Evolutionary conservation across 2,329 filamentous ascomycete genomes (phyloP).

Genomic region (Colletotrichum sp.): DNA sequence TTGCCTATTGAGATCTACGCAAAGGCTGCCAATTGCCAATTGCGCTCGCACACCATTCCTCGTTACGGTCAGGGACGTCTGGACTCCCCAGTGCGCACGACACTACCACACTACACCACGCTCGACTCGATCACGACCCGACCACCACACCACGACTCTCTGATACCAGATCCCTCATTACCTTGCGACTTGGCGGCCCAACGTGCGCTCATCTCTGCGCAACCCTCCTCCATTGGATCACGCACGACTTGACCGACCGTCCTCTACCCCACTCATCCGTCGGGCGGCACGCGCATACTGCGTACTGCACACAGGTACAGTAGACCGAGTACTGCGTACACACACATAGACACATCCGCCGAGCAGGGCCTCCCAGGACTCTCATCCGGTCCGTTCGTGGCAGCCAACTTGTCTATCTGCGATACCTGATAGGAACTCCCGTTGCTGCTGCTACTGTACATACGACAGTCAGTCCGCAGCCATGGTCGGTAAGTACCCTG

Average conservation of each 20-base stretch:
- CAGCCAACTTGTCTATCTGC: not conserved
- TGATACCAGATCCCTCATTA: slow-evolving; percentile 14
- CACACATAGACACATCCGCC: not conserved
- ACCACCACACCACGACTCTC: not conserved
- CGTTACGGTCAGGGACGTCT: not conserved
- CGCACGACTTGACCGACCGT: slow-evolving; percentile 11
- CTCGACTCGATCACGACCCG: not conserved
- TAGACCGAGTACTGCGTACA: not conserved
- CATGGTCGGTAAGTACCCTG: slow-evolving; percentile 23
- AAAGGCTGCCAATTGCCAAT: slow-evolving; percentile 9
- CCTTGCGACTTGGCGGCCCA: slow-evolving; percentile 17
- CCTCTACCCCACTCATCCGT: slow-evolving; percentile 12
- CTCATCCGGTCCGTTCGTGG: not conserved
- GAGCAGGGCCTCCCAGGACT: not conserved
- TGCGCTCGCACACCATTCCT: slow-evolving; percentile 16
- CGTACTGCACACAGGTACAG: not conserved
- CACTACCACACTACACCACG: not conserved
- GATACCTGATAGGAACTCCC: not conserved
- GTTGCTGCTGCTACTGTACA: not conserved
- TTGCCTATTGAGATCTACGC: not conserved
- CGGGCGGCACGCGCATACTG: slow-evolving; percentile 9
- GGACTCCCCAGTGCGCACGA: not conserved
- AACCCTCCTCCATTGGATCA: slow-evolving; percentile 2
- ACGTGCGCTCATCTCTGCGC: not conserved
- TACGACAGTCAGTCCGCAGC: not conserved